Conservation (phyloP, 1,139 yeast genomes). For the Maudiozyma humilis region DNA sequence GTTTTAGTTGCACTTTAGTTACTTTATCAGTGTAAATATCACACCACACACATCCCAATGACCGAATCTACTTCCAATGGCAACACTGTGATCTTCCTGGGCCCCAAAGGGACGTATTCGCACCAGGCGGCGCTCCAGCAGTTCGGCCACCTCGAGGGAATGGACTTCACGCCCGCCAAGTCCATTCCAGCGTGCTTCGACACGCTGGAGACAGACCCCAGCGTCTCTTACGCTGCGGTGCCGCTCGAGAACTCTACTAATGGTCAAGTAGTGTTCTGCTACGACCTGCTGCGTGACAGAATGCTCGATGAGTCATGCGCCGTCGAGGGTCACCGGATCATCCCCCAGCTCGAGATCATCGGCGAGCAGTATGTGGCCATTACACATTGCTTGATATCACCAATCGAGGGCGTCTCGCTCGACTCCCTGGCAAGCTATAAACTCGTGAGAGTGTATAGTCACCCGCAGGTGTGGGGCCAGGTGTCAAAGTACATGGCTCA, state of each 20-base stretch:
- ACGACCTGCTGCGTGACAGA: conserved; percentile 72
- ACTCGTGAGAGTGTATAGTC: conserved; percentile 63
- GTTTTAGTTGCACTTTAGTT: too few species aligned
- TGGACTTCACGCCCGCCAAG: conserved; percentile 31
- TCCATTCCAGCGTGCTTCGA: conserved; percentile 61
- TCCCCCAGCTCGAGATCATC: conserved; percentile 42
- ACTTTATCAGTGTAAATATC: too few species aligned
- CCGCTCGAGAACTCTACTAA: conserved; percentile 94
- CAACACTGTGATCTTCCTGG: conserved; percentile 55
- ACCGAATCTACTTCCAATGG: conserved; percentile 10
- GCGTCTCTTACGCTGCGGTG: conserved; percentile 66
- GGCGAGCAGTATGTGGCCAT: conserved; percentile 80
- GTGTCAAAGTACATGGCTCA: conserved; percentile 53
- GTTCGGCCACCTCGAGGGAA: conserved; percentile 38
- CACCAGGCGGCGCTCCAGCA: conserved; percentile 86
- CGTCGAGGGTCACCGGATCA: conserved; percentile 12
- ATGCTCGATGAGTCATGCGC: conserved; percentile 25
- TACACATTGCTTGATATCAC: conserved; percentile 64
- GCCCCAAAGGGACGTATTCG: conserved; percentile 87
- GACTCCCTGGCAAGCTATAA: conserved; percentile 33
- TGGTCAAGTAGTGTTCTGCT: conserved; percentile 76
- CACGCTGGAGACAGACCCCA: conserved; percentile 36
- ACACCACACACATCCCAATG: background rate
- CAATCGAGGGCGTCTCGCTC: conserved; percentile 28
- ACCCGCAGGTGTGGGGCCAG: conserved; percentile 98